Conservation (phyloP, 2,329 filamentous ascomycete species). For the Escovopsis sp. region DNA sequence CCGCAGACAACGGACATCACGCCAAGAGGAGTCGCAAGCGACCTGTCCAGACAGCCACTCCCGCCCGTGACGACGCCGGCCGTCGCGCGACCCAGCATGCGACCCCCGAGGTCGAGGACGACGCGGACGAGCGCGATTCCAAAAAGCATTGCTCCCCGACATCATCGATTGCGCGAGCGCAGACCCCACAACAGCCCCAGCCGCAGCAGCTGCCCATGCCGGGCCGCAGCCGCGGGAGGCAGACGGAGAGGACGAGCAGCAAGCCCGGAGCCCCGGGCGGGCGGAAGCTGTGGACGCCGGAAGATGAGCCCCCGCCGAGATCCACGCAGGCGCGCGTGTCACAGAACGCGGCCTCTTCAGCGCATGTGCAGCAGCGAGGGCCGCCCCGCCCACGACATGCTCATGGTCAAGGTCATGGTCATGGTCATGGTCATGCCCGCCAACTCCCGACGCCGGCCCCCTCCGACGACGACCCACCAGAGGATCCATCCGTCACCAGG, state of each 20-base stretch:
- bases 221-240: slow-evolving; percentile 7
- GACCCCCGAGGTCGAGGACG: slow-evolving; percentile 4
- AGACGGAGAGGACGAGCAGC: slow-evolving; percentile 5
- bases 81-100: neutral
- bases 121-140: slow-evolving; percentile 7
- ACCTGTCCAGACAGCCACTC: neutral
- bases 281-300: slow-evolving; percentile 16
- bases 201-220: slow-evolving; percentile 2
- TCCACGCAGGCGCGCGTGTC: slow-evolving; percentile 2
- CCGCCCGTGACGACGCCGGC: neutral
- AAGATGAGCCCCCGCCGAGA: slow-evolving; percentile 10
- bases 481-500: slow-evolving; percentile 2
- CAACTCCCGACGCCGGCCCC: neutral
- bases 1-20: neutral
- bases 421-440: neutral
- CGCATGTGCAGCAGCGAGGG: neutral
- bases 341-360: neutral
- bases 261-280: slow-evolving; percentile 8
- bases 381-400: slow-evolving; percentile 2
- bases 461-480: slow-evolving; percentile 1
- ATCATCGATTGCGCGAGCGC: slow-evolving; percentile 9
- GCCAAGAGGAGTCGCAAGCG: neutral
- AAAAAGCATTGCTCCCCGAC: slow-evolving; percentile 18
- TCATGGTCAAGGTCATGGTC: no score
- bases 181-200: slow-evolving; percentile 3